Conservation (phyloP, 768 basidiomycete species). For the Macrolepiota fuliginosa region DNA sequence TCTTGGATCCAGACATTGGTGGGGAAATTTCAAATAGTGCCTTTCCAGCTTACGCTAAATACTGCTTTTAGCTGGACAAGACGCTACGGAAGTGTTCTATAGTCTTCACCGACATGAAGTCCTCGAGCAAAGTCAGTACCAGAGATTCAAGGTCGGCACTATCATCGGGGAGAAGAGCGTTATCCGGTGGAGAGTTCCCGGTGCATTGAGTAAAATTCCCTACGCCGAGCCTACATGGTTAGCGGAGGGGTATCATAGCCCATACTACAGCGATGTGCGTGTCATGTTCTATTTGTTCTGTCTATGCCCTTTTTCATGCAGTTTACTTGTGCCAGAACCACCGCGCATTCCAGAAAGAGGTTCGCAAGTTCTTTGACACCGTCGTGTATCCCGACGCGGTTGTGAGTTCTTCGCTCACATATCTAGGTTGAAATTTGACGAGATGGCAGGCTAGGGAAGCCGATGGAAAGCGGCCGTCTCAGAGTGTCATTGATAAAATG, state of each 20-base stretch:
- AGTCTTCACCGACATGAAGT: slow-evolving; percentile 87
- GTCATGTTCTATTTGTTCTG: slow-evolving; percentile 20
- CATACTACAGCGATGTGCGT: slow-evolving; percentile 68
- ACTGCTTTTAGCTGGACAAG: slow-evolving; percentile 68
- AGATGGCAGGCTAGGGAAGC: slow-evolving; percentile 54
- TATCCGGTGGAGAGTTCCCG: slow-evolving; percentile 48
- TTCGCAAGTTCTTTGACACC: slow-evolving; percentile 74
- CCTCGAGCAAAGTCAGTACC: slow-evolving; percentile 69
- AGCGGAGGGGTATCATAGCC: slow-evolving; percentile 63
- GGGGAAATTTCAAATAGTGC: slow-evolving; percentile 20
- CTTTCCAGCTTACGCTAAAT: slow-evolving; percentile 24
- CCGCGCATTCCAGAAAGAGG: slow-evolving; percentile 52
- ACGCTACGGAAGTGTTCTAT: slow-evolving; percentile 87
- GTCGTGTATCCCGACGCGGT: slow-evolving; percentile 50
- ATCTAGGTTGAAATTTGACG: neutral
- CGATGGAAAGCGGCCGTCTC: slow-evolving; percentile 82
- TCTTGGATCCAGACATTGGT: slow-evolving; percentile 77
- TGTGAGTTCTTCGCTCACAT: slow-evolving; percentile 13
- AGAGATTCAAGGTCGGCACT: slow-evolving; percentile 71
- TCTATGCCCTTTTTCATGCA: slow-evolving; percentile 25
- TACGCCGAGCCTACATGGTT: slow-evolving; percentile 92
- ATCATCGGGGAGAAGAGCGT: slow-evolving; percentile 60
- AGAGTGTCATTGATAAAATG: slow-evolving; percentile 81
- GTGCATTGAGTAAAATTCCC: slow-evolving; percentile 71
- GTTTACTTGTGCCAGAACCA: slow-evolving; percentile 40